Percentiles rank a stretch among this genome's conserved stretches.
Conservation (phyloP, 106 monocot genomes). For the Dendrobium nobile region DNA sequence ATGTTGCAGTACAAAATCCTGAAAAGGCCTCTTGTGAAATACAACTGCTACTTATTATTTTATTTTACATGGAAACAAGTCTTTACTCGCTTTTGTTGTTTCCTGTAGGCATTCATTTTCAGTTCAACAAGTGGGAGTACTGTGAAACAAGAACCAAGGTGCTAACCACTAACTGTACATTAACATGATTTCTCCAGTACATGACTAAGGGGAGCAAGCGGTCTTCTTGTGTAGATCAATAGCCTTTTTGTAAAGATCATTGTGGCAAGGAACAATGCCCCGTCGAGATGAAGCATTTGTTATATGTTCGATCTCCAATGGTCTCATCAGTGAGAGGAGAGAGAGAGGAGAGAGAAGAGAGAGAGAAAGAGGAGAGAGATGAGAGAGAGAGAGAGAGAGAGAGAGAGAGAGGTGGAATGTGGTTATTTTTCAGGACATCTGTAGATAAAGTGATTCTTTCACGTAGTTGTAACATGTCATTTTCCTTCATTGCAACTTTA, state of each 20-base stretch:
- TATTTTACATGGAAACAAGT: neutral
- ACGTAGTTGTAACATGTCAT: neutral
- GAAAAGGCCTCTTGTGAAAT: too few species aligned
- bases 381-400: too few species aligned
- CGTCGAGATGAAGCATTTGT: neutral
- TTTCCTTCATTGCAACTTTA: neutral
- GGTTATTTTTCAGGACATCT: neutral
- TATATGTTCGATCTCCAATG: neutral
- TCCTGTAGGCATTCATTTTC: slow-evolving; percentile 6
- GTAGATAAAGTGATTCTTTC: neutral
- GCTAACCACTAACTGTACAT: neutral
- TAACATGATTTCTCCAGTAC: neutral
- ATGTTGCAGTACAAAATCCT: too few species aligned
- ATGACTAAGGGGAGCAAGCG: neutral
- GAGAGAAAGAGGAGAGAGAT: too few species aligned
- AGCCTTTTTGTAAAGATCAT: neutral
- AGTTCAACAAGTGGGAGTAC: neutral
- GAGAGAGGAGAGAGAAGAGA: neutral
- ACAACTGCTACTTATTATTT: too few species aligned
- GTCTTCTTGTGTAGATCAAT: neutral
- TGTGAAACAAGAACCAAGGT: slow-evolving; percentile 6
- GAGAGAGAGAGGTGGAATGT: too few species aligned
- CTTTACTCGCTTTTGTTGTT: neutral
- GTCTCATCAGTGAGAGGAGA: neutral
- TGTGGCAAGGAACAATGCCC: neutral